Evolutionary conservation across 2,329 filamentous ascomycete species (phyloP).

Genomic region (Emmonsiellopsis sp.): DNA sequence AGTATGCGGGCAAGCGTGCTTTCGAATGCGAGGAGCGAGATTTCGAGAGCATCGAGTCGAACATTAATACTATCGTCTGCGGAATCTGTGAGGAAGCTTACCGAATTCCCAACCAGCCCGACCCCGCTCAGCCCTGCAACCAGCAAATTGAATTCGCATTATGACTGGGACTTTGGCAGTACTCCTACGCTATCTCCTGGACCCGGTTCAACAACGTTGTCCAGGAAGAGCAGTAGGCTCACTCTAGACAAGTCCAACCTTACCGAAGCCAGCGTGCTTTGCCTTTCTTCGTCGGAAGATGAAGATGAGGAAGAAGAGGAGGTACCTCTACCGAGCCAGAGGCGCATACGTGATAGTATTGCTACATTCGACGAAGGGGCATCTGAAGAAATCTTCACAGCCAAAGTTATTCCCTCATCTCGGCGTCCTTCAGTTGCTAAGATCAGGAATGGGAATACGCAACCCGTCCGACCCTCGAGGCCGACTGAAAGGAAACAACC

Average conservation of each 20-base stretch:
- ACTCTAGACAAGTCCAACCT: conserved; percentile 32
- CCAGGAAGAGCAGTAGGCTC: conserved; percentile 30
- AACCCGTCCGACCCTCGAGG: conserved; percentile 3
- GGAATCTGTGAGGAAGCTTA: conserved; percentile 1
- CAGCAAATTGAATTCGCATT: conserved; percentile 9
- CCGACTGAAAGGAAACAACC: conserved; percentile 14
- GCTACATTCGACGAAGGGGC: conserved; percentile 30
- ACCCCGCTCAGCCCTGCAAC: background rate
- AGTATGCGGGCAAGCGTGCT: conserved; percentile 2
- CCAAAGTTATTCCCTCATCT: conserved; percentile 27
- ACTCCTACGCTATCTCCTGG: background rate
- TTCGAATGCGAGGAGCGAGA: background rate
- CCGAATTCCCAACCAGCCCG: background rate
- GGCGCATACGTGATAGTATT: conserved; percentile 28
- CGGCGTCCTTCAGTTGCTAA: conserved; percentile 19
- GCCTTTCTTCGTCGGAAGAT: conserved; percentile 41
- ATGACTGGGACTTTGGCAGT: conserved; percentile 13
- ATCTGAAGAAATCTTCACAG: conserved; percentile 31
- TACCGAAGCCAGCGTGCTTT: conserved; percentile 36
- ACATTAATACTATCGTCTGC: conserved; percentile 2
- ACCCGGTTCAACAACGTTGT: conserved; percentile 12
- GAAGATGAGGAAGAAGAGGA: conserved; percentile 25
- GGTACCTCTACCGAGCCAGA: conserved; percentile 8
- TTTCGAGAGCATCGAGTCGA: conserved; percentile 6
- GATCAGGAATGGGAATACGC: conserved; percentile 7